Evolutionary conservation across 495 filamentous ascomycete genomes (phyloP).

Genomic region (Penicillium cosmopolitanum): DNA sequence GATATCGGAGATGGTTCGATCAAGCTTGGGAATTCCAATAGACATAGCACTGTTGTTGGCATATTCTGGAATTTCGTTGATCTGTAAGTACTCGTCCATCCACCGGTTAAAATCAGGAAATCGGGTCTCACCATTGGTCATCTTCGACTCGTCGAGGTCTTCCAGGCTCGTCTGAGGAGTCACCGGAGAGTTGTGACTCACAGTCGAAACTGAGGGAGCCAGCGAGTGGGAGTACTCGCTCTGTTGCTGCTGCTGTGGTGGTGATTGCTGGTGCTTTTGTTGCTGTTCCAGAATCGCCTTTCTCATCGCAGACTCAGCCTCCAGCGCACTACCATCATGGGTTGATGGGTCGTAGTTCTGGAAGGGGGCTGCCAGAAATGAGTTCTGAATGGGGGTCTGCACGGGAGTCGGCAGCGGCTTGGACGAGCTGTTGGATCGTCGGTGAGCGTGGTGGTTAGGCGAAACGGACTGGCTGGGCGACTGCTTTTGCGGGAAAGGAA

Average conservation of each 20-base stretch:
- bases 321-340: constrained; percentile 46
- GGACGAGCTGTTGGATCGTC: constrained; percentile 34
- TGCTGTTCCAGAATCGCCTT: constrained; percentile 58
- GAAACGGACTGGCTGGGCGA: constrained; percentile 29
- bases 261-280: constrained; percentile 33
- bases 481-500: constrained; percentile 43
- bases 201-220: constrained; percentile 58
- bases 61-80: constrained; percentile 54
- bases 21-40: constrained; percentile 72
- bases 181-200: constrained; percentile 59
- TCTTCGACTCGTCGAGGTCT: constrained; percentile 54
- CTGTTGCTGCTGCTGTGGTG: constrained; percentile 32
- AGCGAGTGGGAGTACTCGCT: constrained; percentile 55
- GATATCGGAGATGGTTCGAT: constrained; percentile 83
- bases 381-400: constrained; percentile 49
- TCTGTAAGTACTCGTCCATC: constrained; percentile 66
- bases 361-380: constrained; percentile 48
- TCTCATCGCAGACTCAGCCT: constrained; percentile 58
- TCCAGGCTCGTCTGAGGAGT: constrained; percentile 59
- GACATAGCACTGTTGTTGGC: constrained; percentile 36
- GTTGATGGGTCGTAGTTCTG: constrained; percentile 50
- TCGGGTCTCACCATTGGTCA: constrained; percentile 55
- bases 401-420: constrained; percentile 55
- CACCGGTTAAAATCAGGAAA: constrained; percentile 50
- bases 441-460: constrained; percentile 33